Percentiles rank a stretch among this genome's conserved stretches.
phyloP scores from a whole-genome alignment of 2,329 filamentous ascomycete species.

The Cordyceps cateniannulata region DNA sequence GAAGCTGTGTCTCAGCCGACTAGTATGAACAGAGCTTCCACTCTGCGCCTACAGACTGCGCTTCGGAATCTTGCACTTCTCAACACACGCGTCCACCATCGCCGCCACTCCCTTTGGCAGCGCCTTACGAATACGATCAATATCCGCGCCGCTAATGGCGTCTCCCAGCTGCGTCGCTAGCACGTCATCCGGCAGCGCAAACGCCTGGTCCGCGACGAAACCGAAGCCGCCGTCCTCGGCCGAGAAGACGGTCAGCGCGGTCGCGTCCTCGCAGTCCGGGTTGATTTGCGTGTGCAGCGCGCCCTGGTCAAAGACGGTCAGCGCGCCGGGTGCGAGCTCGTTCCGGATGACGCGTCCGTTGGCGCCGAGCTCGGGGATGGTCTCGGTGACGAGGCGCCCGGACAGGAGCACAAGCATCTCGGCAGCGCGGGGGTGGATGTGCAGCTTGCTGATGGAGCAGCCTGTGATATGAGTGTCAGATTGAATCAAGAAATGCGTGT shows the following conservation, averaged over 20 bases:
- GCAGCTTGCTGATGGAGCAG: conserved; percentile 52
- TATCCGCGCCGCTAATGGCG: conserved; percentile 38
- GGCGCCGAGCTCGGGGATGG: conserved; percentile 47
- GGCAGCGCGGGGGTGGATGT: conserved; percentile 47
- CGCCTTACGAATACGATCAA: conserved; percentile 35
- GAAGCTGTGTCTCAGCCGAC: too few species aligned
- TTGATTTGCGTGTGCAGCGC: conserved; percentile 51
- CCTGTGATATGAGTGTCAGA: conserved; percentile 18
- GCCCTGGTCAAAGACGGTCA: conserved; percentile 49
- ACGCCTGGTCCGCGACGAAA: conserved; percentile 43
- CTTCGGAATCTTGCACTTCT: conserved; percentile 9
- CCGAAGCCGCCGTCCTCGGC: conserved; percentile 46
- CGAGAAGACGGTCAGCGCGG: conserved; percentile 44
- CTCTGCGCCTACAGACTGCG: not conserved
- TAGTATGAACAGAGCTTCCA: too few species aligned
- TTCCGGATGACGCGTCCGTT: conserved; percentile 35
- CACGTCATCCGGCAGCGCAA: conserved; percentile 38
- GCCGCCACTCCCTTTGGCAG: not conserved
- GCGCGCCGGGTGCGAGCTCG: conserved; percentile 37
- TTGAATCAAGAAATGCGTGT: not conserved
- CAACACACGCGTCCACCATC: not conserved
- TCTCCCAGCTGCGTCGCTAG: conserved; percentile 41
- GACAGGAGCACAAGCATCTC: conserved; percentile 47
- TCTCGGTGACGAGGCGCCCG: conserved; percentile 43
- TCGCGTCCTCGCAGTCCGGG: conserved; percentile 43